phyloP scores from a whole-genome alignment of 805 yeast species.

The Yarrowia sp. region DNA sequence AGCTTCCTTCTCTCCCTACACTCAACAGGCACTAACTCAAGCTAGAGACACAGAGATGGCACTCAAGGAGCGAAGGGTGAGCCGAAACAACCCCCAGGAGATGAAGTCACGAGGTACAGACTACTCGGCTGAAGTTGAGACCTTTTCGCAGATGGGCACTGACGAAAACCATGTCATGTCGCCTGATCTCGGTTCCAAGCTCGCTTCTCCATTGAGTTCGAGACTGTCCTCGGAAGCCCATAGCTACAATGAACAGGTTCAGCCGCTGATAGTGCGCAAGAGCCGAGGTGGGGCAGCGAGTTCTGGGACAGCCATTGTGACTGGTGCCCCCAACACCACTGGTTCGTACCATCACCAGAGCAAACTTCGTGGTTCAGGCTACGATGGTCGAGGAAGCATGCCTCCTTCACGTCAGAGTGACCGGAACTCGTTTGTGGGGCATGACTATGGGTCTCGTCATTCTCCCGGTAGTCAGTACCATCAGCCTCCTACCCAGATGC shows the following conservation, averaged over 20 bases:
- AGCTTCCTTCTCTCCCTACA: slow-evolving; percentile 13
- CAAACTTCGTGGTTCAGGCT: background rate
- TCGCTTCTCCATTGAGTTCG: slow-evolving; percentile 13
- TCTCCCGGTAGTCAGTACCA: background rate
- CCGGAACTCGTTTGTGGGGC: background rate
- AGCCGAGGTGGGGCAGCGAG: slow-evolving; percentile 6
- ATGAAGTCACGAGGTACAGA: slow-evolving; percentile 3
- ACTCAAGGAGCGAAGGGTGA: slow-evolving; percentile 6
- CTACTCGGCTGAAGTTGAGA: slow-evolving; percentile 27
- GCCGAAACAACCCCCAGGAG: slow-evolving; percentile 1
- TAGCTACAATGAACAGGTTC: slow-evolving; percentile 6
- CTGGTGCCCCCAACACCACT: background rate
- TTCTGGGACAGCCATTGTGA: background rate
- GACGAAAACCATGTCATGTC: slow-evolving; percentile 17
- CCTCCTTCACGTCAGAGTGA: slow-evolving; percentile 4
- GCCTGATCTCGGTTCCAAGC: slow-evolving; percentile 21
- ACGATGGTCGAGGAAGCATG: slow-evolving; percentile 4
- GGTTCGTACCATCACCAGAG: background rate
- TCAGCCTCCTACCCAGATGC: background rate
- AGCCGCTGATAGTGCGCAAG: slow-evolving; percentile 22
- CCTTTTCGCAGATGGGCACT: slow-evolving; percentile 6
- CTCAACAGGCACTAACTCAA: slow-evolving; percentile 1
- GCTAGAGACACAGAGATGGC: slow-evolving; percentile 16
- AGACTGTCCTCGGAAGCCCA: background rate
- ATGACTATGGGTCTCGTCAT: background rate